Base-by-base conservation (phyloP, 257 asterid species). In the Salvia hispanica region DNA sequence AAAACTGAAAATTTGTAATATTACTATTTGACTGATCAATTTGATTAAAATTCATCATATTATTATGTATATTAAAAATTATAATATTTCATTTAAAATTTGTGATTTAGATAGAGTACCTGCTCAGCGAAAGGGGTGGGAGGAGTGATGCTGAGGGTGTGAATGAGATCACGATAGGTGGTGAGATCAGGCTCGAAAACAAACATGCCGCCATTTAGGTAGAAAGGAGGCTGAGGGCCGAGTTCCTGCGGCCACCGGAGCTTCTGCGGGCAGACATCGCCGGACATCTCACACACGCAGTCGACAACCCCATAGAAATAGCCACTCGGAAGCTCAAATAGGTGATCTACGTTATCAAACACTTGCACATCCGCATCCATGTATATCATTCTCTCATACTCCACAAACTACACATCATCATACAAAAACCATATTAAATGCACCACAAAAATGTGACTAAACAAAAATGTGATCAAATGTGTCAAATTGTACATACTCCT, bases 281-380 rank as follows among this genome's bases (percentile, higher is more conserved):
- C 80, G 61, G 73, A 77, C 8, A 82, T 76, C 72, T 82, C 91
- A 28, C 91, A 82, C 61, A 85, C 79, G 55, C 91, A 85, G 21
- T 85, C 91, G 77, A 78, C 81, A 8, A 84, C 90, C 0, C 83
- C 87, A 9, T 84, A 77, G n/a, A 84, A 75, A 33, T 75, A 10
- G 13, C 83, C 88, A 45, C 75, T 74, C 1, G 77, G 67, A 62
- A 80, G 28, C 5, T 85, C 88, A 46, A 82, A 84, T 2, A 82
- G 67, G 12, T 82, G 66, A 56, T 84, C 90, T 2, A 80, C 71
- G 72, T 84, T 84, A 3, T 80, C 78, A n/a, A 70, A 78, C 66
- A 84, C 87, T 58, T 84, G 87, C 12, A 82, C 78, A 51, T 82
- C 87, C 7, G 87, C 90, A 58, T 84, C 87, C 78, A 84, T 65